Conservation (phyloP, 306 rosid species). For the Canavalia ensiformis region DNA sequence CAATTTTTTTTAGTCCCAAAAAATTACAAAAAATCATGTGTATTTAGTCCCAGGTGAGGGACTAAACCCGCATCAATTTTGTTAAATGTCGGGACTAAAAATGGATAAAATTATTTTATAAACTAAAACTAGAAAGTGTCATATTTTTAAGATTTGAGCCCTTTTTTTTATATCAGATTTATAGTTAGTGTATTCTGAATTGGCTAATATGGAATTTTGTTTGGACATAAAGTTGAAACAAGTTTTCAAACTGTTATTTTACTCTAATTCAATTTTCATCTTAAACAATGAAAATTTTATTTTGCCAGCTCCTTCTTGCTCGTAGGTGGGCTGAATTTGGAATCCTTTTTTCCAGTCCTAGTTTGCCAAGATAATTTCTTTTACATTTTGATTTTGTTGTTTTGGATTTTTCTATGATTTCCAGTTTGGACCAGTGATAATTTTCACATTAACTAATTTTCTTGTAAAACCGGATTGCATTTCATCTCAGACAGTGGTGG, state of each 20-base stretch:
- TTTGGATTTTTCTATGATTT: background rate
- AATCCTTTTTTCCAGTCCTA: background rate
- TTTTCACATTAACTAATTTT: background rate
- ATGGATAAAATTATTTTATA: too few relatives aligned
- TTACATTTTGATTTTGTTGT: background rate
- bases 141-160: too few relatives aligned
- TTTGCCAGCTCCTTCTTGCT: background rate
- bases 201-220: background rate
- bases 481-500: background rate
- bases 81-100: too few relatives aligned
- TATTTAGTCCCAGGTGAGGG: too few relatives aligned
- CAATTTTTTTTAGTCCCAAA: too few relatives aligned
- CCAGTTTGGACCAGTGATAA: background rate
- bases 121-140: too few relatives aligned
- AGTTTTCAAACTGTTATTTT: background rate
- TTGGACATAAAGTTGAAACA: background rate
- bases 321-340: background rate
- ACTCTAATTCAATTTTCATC: slow-evolving; percentile 5
- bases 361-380: background rate
- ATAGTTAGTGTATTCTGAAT: background rate
- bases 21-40: too few relatives aligned
- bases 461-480: background rate
- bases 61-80: too few relatives aligned
- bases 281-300: background rate
- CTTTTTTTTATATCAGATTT: background rate